Conservation (phyloP, 176 grass and related monocot genomes). For the bread wheat (Triticum aestivum) region DNA sequence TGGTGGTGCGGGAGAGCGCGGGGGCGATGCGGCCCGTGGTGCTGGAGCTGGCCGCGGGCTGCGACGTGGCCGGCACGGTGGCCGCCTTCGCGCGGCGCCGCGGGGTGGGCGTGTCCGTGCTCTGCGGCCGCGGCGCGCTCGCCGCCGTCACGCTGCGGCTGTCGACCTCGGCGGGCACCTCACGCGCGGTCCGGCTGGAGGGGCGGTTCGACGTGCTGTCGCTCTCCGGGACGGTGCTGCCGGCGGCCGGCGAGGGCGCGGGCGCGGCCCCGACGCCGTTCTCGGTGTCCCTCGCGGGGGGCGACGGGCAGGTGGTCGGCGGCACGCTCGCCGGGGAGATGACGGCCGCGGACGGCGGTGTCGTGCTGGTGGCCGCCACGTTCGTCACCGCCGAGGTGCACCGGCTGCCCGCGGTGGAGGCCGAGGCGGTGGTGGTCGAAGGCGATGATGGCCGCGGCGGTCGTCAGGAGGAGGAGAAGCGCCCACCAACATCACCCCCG, state of each 20-base stretch:
- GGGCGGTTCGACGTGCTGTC: constrained; percentile 77
- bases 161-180: background rate
- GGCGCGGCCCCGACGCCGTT: constrained; percentile 11
- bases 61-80: constrained; percentile 51
- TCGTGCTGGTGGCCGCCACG: constrained; percentile 70
- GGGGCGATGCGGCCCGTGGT: constrained; percentile 63
- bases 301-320: constrained; percentile 79
- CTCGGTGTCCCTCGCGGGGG: constrained; percentile 53
- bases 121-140: constrained; percentile 62
- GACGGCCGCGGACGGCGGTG: constrained; percentile 41
- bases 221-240: constrained; percentile 60
- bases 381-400: constrained; percentile 63
- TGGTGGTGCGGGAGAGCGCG: constrained; percentile 64
- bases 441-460: background rate
- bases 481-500: background rate
- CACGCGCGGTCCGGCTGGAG: constrained; percentile 42
- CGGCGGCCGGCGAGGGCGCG: background rate
- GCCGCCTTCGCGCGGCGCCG: constrained; percentile 59
- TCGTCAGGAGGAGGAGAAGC: background rate
- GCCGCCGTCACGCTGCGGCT: constrained; percentile 59
- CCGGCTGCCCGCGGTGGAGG: constrained; percentile 34
- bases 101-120: constrained; percentile 62
- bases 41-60: constrained; percentile 63
- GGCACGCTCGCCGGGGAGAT: constrained; percentile 66
- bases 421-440: background rate